These are phyloP conservation scores for Kurtzmaniella quercitrusa DNA, from an alignment of 1,139 yeast species.

Conservation along the genomic window DNA sequence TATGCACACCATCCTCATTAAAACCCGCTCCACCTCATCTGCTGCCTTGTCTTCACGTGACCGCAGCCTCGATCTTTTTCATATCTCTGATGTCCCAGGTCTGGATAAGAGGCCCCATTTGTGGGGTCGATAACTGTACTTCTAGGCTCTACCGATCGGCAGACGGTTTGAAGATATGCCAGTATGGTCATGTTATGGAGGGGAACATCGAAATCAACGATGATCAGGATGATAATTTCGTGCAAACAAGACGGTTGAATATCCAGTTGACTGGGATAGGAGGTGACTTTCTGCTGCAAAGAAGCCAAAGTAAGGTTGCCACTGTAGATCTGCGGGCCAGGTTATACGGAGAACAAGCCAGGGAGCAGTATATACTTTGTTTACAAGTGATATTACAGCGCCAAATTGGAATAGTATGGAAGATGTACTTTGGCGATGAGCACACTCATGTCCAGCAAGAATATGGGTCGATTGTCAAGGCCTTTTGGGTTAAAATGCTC, in stretches of 20 bases:
- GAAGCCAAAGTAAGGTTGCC: slow-evolving; percentile 11
- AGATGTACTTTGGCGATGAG: slow-evolving; percentile 26
- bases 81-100: slow-evolving; percentile 21
- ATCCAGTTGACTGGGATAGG: slow-evolving; percentile 21
- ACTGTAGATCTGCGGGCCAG: slow-evolving; percentile 9
- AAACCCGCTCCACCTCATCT: too few species aligned
- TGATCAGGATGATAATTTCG: slow-evolving; percentile 56
- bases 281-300: slow-evolving; percentile 16
- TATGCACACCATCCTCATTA: too few species aligned
- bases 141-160: slow-evolving; percentile 66
- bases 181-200: slow-evolving; percentile 83
- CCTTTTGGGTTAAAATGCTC: slow-evolving; percentile 47
- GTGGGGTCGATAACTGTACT: slow-evolving; percentile 89
- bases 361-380: slow-evolving; percentile 40
- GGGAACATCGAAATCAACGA: slow-evolving; percentile 76
- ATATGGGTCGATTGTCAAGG: slow-evolving; percentile 40
- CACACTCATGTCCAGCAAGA: slow-evolving; percentile 13
- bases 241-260: slow-evolving; percentile 50
- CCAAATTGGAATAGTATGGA: slow-evolving; percentile 30
- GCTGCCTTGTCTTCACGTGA: too few species aligned
- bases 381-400: slow-evolving; percentile 52
- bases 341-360: slow-evolving; percentile 54
- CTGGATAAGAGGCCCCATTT: slow-evolving; percentile 70
- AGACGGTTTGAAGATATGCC: slow-evolving; percentile 81
- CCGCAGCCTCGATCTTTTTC: too few species aligned